Evolutionary conservation across 495 filamentous ascomycete genomes (phyloP).

Genomic region (Jackrogersella multiformis): DNA sequence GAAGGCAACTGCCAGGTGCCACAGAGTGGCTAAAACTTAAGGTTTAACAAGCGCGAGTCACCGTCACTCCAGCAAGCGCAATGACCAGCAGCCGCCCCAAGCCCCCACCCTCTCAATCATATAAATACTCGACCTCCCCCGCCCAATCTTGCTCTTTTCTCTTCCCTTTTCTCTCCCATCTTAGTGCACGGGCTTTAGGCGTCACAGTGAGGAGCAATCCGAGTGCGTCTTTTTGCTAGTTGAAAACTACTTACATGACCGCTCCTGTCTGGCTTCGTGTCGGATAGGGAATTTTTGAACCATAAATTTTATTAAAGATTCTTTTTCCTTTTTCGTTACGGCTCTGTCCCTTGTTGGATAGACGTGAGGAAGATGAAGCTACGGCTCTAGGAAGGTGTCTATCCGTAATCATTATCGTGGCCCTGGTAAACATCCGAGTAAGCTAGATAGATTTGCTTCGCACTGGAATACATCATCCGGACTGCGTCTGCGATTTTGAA

Average conservation of each 20-base stretch:
- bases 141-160: slow-evolving; percentile 7
- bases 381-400: too few relatives aligned
- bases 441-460: too few relatives aligned
- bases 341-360: slow-evolving; percentile 24
- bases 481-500: too few relatives aligned
- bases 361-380: slow-evolving; percentile 32
- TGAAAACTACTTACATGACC: slow-evolving; percentile 62
- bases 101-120: background rate
- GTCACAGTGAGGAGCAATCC: slow-evolving; percentile 64
- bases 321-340: slow-evolving; percentile 20
- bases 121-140: slow-evolving; percentile 13
- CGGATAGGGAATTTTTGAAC: slow-evolving; percentile 55
- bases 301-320: background rate
- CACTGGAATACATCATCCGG: too few relatives aligned
- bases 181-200: slow-evolving; percentile 62
- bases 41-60: background rate
- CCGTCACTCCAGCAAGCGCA: background rate
- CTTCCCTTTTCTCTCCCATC: slow-evolving; percentile 48
- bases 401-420: background rate
- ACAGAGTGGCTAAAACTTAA: background rate
- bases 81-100: background rate
- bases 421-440: too few relatives aligned
- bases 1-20: too few relatives aligned
- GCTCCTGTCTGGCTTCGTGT: slow-evolving; percentile 48
- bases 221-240: slow-evolving; percentile 66